These are phyloP conservation scores for Xylariomycetidae sp. DNA, from an alignment of 2,329 filamentous ascomycete genomes.

Conservation along the genomic window DNA sequence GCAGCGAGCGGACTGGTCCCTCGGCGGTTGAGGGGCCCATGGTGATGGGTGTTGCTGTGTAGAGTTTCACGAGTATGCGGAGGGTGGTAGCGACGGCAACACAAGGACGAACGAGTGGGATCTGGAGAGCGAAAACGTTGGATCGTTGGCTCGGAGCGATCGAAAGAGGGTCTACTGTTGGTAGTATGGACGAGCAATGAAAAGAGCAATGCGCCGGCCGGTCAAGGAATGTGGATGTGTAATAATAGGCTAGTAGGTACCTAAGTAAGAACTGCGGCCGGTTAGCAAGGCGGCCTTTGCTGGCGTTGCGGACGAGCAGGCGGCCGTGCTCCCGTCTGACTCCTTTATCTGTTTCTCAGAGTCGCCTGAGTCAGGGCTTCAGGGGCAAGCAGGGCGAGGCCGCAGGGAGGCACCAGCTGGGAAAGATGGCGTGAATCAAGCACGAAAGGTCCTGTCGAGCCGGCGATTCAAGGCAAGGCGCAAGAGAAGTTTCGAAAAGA, in stretches of 20 bases:
- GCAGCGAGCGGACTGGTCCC: slow-evolving; percentile 12
- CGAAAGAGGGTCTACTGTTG: no score
- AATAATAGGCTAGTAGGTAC: slow-evolving; percentile 3
- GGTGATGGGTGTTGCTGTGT: slow-evolving; percentile 3
- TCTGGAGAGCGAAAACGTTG: slow-evolving; percentile 8
- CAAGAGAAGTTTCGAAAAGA: no score
- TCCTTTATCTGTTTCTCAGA: neutral
- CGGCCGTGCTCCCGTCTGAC: neutral
- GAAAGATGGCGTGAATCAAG: no score
- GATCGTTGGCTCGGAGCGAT: no score
- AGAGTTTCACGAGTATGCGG: slow-evolving; percentile 6
- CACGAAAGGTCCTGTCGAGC: no score
- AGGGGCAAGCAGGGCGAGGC: neutral
- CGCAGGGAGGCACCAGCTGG: slow-evolving; percentile 2
- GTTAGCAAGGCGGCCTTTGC: slow-evolving; percentile 2
- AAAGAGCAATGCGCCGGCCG: slow-evolving; percentile 11
- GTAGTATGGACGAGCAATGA: no score
- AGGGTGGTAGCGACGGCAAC: slow-evolving; percentile 1
- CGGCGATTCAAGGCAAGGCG: no score
- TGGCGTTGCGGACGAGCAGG: neutral
- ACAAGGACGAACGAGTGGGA: slow-evolving; percentile 4
- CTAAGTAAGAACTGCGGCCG: slow-evolving; percentile 9
- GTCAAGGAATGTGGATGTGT: slow-evolving; percentile 16
- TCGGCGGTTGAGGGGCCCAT: slow-evolving; percentile 17
- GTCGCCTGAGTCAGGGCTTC: no score